Evolutionary conservation across 1,284 basidiomycete species (phyloP), one percentile per base, ranked within the genome.

Genomic region (Schizophyllum amplum): DNA sequence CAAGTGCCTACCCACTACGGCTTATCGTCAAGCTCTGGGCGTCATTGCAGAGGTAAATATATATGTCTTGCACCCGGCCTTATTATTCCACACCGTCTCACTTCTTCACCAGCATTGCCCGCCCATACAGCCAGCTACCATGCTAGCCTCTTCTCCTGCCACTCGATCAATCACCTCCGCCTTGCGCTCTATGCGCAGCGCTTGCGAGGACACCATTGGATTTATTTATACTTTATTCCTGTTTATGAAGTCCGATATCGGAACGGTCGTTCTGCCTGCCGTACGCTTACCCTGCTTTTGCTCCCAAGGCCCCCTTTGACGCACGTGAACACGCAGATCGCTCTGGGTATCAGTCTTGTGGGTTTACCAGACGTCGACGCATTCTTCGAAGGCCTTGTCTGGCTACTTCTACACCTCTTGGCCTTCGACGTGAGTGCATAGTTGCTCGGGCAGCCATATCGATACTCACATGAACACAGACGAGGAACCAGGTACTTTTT

Each of bases 401-500:
- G 60, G 60, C 55, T 61, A 22, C 57, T 57, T 42, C 50, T 59
- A 1, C 60, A 61, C 24, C 24, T 59, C 20, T 21, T 59, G 2
- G 50, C 58, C 4, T 59, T 59, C 26, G 48, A 59, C 24, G 58
- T 59, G 21, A 52, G 23, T 23, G 22, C 51, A 7, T 24, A 20
- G 11, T 42, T 42, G 11, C 3, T 17, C 17, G 11, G 17, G 2
- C 33, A 42, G 7, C 11, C 13, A 42, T 42, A 4, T 17, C 17
- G 13, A 42, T 25, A 9, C 15, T 24, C 22, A 17, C 26, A 51
- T 5, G 21, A 13, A 17, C 21, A 13, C 47, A 64, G 62, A 63
- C 63, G 20, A 55, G 63, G 54, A 64, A 64, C 47, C 63, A 64
- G 59, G 63, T 63, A 4, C 24, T 33, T 22, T 22, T 47, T 21